Percentiles rank a stretch among this genome's conserved stretches.
Evolutionary conservation across 495 filamentous ascomycete genomes (phyloP).

Genomic region (Xylaria telfairii): DNA sequence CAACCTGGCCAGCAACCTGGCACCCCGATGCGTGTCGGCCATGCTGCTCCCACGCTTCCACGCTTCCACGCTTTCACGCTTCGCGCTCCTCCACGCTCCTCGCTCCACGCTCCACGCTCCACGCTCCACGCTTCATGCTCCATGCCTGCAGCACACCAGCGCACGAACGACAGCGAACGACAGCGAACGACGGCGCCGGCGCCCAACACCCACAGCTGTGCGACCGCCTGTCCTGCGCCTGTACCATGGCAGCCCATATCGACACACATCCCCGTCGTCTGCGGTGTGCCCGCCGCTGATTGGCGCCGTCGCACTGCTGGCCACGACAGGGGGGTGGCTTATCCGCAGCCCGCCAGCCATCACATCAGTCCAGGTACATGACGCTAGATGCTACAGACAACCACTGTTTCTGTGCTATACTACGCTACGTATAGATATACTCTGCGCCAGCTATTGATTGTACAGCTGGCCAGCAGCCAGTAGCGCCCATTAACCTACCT

Average conservation of each 20-base stretch:
- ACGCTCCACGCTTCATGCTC: background rate
- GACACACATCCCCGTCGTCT: constrained; percentile 22
- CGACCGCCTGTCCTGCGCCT: background rate
- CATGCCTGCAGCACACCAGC: constrained; percentile 24
- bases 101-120: background rate
- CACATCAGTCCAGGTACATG: constrained; percentile 23
- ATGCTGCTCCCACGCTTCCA: too few species aligned
- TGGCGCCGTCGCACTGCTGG: constrained; percentile 22
- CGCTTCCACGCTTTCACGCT: background rate
- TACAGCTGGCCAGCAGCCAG: constrained; percentile 8
- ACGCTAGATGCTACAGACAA: constrained; percentile 4
- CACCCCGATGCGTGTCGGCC: constrained; percentile 5
- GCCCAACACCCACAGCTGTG: constrained; percentile 20
- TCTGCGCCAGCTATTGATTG: background rate
- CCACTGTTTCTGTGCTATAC: too few species aligned
- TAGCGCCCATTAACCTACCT: constrained; percentile 11
- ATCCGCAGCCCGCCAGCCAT: background rate
- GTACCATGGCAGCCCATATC: background rate
- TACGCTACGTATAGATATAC: background rate
- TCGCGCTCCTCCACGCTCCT: background rate
- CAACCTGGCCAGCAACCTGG: too few species aligned
- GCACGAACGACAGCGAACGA: constrained; percentile 24
- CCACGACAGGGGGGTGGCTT: constrained; percentile 24
- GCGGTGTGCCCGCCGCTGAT: constrained; percentile 21
- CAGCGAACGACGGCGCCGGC: constrained; percentile 14